phyloP scores from a whole-genome alignment of 768 basidiomycete genomes.

The Hemileccinum rubropunctum region DNA sequence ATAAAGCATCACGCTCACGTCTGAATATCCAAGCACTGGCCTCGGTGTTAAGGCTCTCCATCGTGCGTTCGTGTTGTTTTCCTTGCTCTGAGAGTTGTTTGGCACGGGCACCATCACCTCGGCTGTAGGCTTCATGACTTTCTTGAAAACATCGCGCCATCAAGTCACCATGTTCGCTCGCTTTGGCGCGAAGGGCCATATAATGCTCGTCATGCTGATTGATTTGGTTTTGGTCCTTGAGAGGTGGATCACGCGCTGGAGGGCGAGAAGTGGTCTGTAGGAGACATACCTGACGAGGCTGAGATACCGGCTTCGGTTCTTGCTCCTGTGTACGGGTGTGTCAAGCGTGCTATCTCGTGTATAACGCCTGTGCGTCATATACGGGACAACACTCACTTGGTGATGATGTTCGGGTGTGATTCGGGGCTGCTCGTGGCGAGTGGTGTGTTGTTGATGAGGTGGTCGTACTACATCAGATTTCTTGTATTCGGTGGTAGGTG shows the following conservation, averaged over 20 bases:
- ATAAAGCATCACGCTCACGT: slow-evolving; percentile 39
- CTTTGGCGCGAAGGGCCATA: slow-evolving; percentile 63
- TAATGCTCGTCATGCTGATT: slow-evolving; percentile 76
- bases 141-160: slow-evolving; percentile 72
- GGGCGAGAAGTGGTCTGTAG: background rate
- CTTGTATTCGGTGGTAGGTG: slow-evolving; percentile 1
- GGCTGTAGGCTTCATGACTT: slow-evolving; percentile 72
- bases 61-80: slow-evolving; percentile 71
- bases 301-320: slow-evolving; percentile 12
- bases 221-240: slow-evolving; percentile 53
- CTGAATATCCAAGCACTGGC: slow-evolving; percentile 87
- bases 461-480: slow-evolving; percentile 9
- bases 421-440: background rate
- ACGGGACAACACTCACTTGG: slow-evolving; percentile 14
- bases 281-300: slow-evolving; percentile 19
- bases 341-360: slow-evolving; percentile 3
- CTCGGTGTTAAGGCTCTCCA: slow-evolving; percentile 75
- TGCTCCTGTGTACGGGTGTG: slow-evolving; percentile 13
- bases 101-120: slow-evolving; percentile 72
- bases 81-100: slow-evolving; percentile 82
- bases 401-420: slow-evolving; percentile 3
- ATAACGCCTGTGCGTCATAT: slow-evolving; percentile 1
- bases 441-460: slow-evolving; percentile 2
- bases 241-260: background rate
- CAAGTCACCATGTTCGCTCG: slow-evolving; percentile 73